Conservation (phyloP, 2,329 filamentous ascomycete genomes). For the Grosmannia clavigera region DNA sequence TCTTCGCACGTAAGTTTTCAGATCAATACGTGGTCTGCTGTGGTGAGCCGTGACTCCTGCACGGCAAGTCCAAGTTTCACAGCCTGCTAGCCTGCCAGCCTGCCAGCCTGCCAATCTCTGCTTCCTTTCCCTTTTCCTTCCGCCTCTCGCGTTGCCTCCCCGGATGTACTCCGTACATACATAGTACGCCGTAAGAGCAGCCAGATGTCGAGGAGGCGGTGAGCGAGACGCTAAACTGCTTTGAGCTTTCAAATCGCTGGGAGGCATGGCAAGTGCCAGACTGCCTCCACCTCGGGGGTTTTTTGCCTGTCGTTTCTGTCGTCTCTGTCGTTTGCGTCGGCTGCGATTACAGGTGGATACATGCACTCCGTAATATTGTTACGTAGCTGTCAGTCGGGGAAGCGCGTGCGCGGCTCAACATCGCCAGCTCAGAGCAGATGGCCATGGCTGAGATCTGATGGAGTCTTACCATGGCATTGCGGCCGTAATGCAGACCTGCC, state of each 20-base stretch:
- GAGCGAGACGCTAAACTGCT: neutral
- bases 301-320: neutral
- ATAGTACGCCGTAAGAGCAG: too few species aligned
- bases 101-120: neutral
- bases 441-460: neutral
- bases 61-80: neutral
- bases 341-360: too few species aligned
- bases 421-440: neutral
- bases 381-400: neutral
- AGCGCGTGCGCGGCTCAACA: neutral
- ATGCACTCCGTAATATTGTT: too few species aligned
- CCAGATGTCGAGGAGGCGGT: neutral
- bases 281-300: neutral
- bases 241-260: neutral
- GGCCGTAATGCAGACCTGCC: neutral
- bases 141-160: neutral
- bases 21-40: neutral
- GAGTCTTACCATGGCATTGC: neutral
- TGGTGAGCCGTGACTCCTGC: neutral
- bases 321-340: neutral
- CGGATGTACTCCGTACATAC: neutral
- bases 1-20: neutral
- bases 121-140: neutral
- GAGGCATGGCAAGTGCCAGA: neutral
- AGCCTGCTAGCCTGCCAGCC: too few species aligned